Percentiles rank a stretch among this genome's conserved stretches.
These are phyloP conservation scores for Dioszegia aurantiaca DNA, from an alignment of 768 basidiomycete genomes.

Conservation along the genomic window DNA sequence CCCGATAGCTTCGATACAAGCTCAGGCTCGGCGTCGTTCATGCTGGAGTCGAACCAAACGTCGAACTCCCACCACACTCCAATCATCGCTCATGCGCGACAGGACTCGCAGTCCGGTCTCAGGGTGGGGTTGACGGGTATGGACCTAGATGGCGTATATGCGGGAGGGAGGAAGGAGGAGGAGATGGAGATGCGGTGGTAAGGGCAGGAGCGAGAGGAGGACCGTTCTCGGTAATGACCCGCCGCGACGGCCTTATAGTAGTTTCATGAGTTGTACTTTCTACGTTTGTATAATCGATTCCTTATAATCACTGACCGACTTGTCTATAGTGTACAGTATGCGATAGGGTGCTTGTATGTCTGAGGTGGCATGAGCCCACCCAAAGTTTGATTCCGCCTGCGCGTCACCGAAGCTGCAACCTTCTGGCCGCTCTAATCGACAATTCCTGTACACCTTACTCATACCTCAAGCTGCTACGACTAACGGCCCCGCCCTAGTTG, in stretches of 20 bases:
- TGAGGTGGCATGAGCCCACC: no score
- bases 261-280: neutral
- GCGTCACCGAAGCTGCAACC: no score
- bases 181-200: slow-evolving; percentile 36
- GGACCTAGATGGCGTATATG: slow-evolving; percentile 23
- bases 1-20: slow-evolving; percentile 8
- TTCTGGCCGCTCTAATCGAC: no score
- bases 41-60: neutral
- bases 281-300: neutral
- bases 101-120: slow-evolving; percentile 27
- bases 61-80: no score
- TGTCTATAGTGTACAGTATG: no score
- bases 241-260: neutral
- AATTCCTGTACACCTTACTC: no score
- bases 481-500: no score
- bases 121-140: slow-evolving; percentile 30
- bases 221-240: neutral
- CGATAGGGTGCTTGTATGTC: no score
- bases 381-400: no score
- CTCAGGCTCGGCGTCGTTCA: slow-evolving; percentile 4
- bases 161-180: slow-evolving; percentile 25
- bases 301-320: no score
- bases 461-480: no score
- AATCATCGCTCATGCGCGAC: neutral
- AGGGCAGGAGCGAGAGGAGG: neutral